A percentile compares a stretch with the other conserved stretches of the same genome.
Evolutionary conservation across 352 stramenopile species (phyloP).

Genomic region (Phytophthora brassicae): DNA sequence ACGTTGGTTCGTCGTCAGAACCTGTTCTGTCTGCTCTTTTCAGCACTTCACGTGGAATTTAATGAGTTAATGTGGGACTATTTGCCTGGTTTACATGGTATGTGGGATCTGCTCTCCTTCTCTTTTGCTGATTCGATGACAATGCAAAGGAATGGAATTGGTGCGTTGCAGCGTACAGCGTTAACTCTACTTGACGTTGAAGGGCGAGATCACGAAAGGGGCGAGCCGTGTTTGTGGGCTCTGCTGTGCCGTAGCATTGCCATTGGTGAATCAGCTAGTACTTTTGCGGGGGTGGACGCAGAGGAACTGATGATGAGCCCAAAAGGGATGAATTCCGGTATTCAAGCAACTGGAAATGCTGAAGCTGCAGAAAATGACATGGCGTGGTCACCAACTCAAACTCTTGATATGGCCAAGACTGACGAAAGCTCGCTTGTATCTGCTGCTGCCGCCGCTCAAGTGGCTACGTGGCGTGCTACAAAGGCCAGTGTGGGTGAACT

Average conservation of each 20-base stretch:
- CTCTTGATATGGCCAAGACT: slow-evolving; percentile 25
- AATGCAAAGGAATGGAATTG: slow-evolving; percentile 36
- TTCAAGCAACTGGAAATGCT: slow-evolving; percentile 12
- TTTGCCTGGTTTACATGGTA: slow-evolving; percentile 61
- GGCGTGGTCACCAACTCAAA: slow-evolving; percentile 19
- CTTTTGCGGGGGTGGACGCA: slow-evolving; percentile 21
- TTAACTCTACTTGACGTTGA: slow-evolving; percentile 73
- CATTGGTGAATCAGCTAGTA: slow-evolving; percentile 68
- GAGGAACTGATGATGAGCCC: slow-evolving; percentile 74
- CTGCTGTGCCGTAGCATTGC: slow-evolving; percentile 79
- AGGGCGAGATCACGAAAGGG: slow-evolving; percentile 39
- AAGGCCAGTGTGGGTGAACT: slow-evolving; percentile 67
- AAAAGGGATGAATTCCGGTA: slow-evolving; percentile 45
- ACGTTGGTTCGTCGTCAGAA: slow-evolving; percentile 58
- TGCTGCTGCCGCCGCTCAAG: slow-evolving; percentile 49
- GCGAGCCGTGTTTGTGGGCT: slow-evolving; percentile 70
- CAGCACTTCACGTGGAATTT: slow-evolving; percentile 73
- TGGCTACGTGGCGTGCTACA: slow-evolving; percentile 73
- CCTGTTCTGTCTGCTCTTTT: slow-evolving; percentile 74
- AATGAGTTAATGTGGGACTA: slow-evolving; percentile 64
- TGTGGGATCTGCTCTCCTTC: slow-evolving; percentile 70
- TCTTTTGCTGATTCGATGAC: slow-evolving; percentile 20
- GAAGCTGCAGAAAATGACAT: slow-evolving; percentile 23
- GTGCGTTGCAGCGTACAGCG: slow-evolving; percentile 58
- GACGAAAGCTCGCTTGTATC: slow-evolving; percentile 34